These are phyloP conservation scores for Hibiscus syriacus DNA, from an alignment of 345 rosid genomes.

Conservation along the genomic window DNA sequence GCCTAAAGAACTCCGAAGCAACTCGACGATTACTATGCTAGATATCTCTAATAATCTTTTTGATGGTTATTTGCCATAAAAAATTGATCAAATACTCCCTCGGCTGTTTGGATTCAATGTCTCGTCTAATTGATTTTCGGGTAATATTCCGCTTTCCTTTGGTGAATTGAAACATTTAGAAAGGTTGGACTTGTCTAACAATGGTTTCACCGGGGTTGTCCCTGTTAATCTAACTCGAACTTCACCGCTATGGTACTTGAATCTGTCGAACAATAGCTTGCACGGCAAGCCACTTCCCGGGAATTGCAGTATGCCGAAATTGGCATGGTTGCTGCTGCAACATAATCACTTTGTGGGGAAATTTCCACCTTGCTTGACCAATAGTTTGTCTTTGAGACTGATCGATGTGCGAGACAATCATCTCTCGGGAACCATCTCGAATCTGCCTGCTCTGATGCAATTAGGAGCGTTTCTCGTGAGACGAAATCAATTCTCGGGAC, in stretches of 20 bases:
- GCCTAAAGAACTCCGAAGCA: not conserved
- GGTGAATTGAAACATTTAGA: constrained; percentile 1
- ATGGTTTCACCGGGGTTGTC: constrained; percentile 6
- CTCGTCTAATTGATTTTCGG: constrained; percentile 6
- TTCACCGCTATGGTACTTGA: constrained; percentile 14
- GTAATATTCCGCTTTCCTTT: constrained; percentile 7
- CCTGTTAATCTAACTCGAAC: constrained; percentile 10
- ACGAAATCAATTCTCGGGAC: constrained; percentile 10
- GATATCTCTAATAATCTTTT: constrained; percentile 15
- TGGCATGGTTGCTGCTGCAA: constrained; percentile 14
- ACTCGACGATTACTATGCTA: not conserved
- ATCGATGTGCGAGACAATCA: constrained; percentile 6
- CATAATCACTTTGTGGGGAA: constrained; percentile 7
- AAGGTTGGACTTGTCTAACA: constrained; percentile 13
- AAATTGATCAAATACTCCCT: constrained; percentile 1
- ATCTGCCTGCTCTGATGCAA: not conserved
- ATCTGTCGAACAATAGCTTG: constrained; percentile 20
- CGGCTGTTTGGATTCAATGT: constrained; percentile 10
- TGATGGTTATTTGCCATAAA: constrained; percentile 1
- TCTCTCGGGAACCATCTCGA: constrained; percentile 4
- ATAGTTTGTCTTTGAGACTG: constrained; percentile 1
- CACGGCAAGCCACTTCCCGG: constrained; percentile 5
- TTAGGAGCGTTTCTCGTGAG: constrained; percentile 13
- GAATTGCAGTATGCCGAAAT: constrained; percentile 7
- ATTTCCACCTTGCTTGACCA: constrained; percentile 11